Conservation (phyloP, 108 stramenopile genomes). For the Skeletonema costatum region DNA sequence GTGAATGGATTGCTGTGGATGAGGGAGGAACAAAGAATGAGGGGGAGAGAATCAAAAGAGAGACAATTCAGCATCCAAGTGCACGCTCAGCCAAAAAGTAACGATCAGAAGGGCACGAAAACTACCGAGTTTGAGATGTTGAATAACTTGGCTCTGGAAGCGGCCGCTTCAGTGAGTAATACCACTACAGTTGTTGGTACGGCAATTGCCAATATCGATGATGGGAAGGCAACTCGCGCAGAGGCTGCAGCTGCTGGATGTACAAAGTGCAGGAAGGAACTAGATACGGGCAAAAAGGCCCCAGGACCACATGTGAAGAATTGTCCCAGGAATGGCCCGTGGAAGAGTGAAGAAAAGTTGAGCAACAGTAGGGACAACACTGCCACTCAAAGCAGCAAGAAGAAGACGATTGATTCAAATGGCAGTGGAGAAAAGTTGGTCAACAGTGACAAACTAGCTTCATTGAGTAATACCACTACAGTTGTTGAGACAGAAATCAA, state of each 20-base stretch:
- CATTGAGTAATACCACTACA: neutral
- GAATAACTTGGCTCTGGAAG: neutral
- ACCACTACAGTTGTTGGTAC: neutral
- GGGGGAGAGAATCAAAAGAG: neutral
- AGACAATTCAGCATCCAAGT: neutral
- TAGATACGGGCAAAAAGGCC: neutral
- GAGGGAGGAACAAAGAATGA: neutral
- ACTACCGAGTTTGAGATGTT: neutral
- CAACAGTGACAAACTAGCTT: neutral
- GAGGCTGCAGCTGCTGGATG: constrained; percentile 2
- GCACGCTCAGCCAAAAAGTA: neutral
- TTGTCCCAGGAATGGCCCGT: neutral
- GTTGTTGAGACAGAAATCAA: neutral
- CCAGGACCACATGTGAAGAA: neutral
- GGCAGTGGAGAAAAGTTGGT: too few relatives aligned
- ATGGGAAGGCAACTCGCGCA: neutral
- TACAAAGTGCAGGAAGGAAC: neutral
- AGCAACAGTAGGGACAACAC: neutral
- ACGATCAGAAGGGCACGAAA: neutral
- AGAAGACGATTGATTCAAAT: too few relatives aligned
- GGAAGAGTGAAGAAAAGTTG: neutral
- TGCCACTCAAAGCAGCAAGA: too few relatives aligned
- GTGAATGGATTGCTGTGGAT: constrained; percentile 16
- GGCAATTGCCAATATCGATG: neutral
- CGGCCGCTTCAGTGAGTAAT: neutral